Evolutionary conservation across 495 filamentous ascomycete species (phyloP).

Genomic region (Penicillium malachiteum): DNA sequence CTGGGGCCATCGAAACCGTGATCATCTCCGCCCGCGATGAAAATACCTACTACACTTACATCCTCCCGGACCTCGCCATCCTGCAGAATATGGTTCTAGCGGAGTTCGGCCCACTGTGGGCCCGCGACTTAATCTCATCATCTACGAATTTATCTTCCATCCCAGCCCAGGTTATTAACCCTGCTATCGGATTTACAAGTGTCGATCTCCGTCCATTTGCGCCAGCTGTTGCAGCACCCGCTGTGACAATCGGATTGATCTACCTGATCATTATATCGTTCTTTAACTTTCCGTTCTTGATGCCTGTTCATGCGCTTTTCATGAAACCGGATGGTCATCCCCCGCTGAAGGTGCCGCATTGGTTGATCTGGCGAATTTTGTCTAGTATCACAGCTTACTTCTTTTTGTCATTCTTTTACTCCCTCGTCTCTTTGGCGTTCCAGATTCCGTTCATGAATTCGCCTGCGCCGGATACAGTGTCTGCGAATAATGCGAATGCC

Average conservation of each 20-base stretch:
- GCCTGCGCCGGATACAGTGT: conserved; percentile 41
- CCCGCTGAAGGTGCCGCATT: conserved; percentile 58
- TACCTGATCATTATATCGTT: conserved; percentile 74
- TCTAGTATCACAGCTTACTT: conserved; percentile 64
- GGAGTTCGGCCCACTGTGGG: conserved; percentile 56
- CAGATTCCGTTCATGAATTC: conserved; percentile 58
- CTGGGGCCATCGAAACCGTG: conserved; percentile 59
- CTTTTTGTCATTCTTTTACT: conserved; percentile 67
- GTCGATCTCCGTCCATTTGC: conserved; percentile 64
- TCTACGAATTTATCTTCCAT: conserved; percentile 35
- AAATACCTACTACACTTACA: conserved; percentile 51
- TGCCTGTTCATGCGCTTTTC: conserved; percentile 63
- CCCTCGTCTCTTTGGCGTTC: conserved; percentile 63
- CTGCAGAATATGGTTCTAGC: conserved; percentile 46
- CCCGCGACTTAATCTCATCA: conserved; percentile 26
- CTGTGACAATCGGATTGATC: conserved; percentile 66
- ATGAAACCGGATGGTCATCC: conserved; percentile 52
- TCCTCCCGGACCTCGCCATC: conserved; percentile 48
- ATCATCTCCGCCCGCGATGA: conserved; percentile 60
- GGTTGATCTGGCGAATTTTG: conserved; percentile 59
- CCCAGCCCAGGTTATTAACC: conserved; percentile 59
- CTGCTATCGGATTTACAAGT: conserved; percentile 59
- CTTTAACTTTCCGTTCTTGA: conserved; percentile 69
- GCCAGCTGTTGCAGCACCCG: conserved; percentile 54
- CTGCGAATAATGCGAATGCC: conserved; percentile 51